Base-by-base conservation (phyloP, 257 asterid species). In the Coffea canephora region DNA sequence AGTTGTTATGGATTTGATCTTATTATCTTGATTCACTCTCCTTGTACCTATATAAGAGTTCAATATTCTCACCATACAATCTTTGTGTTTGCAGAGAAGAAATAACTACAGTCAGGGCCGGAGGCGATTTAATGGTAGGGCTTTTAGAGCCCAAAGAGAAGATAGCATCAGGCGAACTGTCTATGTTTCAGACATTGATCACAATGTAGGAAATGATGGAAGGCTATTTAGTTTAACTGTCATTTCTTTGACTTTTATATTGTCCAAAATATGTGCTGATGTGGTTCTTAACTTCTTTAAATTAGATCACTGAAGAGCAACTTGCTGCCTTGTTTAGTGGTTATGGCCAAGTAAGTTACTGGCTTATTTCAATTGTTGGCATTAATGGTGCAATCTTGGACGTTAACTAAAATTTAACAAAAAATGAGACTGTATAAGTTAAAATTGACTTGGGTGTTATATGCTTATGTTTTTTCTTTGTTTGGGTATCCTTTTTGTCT, bases 101-200 rank as follows among this genome's bases (percentile, higher is more conserved):
- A 88, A 86, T 81, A 91, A 81, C 89, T 83, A 89, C 79, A 83
- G 74, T 81, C 93, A 89, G 85, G 90, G 93, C 65, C 87, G 87
- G 86, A 94, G 86, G 83, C 89, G 91, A 83, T 84, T 85, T 87
- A 87, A 78, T 79, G 95, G 91, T 83, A 85, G 97, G 87, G 85
- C 94, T 83, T 89, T 84, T 76, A 91, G 88, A 86, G 97, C 94
- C 87, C 97, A 91, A 86, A 88, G 97, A 82, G 98, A 95, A 80
- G 95, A 93, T 84, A 91, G 92, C 77, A 88, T 95, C 49, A 87
- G 97, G 87, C 87, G 98, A 78, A 95, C 98, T 77, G 97, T 95
- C 57, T 95, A 95, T 83, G 98, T 95, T 50, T 88, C 98, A 11
- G 98, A 93, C 87, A 87, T 95, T 80, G 95, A 91, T 84, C 96